Base-by-base conservation (phyloP, 805 yeast genomes). In the Candida oleophila region DNA sequence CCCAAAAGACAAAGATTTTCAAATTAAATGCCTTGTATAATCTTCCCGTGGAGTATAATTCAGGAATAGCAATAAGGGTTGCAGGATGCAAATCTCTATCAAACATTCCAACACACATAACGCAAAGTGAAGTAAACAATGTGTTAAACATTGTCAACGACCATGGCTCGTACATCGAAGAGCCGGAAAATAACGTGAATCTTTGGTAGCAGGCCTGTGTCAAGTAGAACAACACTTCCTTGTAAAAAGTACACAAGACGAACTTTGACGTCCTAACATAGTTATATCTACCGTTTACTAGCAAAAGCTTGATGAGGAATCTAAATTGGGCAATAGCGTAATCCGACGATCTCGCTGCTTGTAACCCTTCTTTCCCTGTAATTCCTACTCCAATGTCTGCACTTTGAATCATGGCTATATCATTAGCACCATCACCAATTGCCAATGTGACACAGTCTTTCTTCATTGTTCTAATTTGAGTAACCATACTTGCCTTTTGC, bases 361-460 rank as follows among this genome's bases (percentile, higher is more conserved):
- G 99, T 38, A 94, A 70, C 1, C 99, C 99, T 67, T 94, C 99
- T 55, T 86, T 87, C 33, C 99, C 99, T 1, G 98, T 91, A 44
- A 94, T 94, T 22, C 99, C 99, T 51, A 94, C 81, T 22, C 99
- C 99, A 46, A 94, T 89, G 65, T 94, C 98, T 0, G 99, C 99
- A 59, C 95, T 86, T 69, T 94, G 97, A 51, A 94, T 94, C 99
- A 94, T 94, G 1, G 99, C 98, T 61, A 94, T 91, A 66, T 94
- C 99, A 62, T 94, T 94, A 2, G 99, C 99, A 53, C 99, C 99
- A 68, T 94, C 99, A 5, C 99, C 99, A 61, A 94, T 87, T 0
- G 99, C 99, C 50, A 94, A 74, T 0, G 97, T 89, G 4, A 94
- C 97, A 36, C 87, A 77, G 1, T 68, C 68, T 42, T 76, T 82